Conservation (phyloP, 441 rosid species). For the Euphorbia neoarborescens region DNA sequence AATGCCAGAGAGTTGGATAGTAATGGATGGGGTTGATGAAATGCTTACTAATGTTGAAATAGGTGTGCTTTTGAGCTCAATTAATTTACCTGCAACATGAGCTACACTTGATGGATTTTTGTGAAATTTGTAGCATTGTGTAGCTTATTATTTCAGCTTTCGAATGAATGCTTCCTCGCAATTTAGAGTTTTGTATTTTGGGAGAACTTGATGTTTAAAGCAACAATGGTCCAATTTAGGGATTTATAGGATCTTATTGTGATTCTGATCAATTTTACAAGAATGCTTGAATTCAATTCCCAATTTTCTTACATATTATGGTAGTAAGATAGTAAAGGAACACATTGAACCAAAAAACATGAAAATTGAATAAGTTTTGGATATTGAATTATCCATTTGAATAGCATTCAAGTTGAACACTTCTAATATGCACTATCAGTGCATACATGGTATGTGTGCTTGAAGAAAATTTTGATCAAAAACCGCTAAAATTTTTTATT, state of each 20-base stretch:
- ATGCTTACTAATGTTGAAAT: conserved; percentile 20
- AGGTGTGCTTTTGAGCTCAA: conserved; percentile 62
- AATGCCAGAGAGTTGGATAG: conserved; percentile 11
- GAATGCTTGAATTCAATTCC: conserved; percentile 18
- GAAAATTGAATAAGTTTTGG: conserved; percentile 24
- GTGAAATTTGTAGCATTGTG: conserved; percentile 20
- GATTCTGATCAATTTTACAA: conserved; percentile 20
- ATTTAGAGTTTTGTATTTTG: neutral
- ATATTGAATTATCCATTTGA: neutral
- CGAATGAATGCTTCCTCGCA: conserved; percentile 17
- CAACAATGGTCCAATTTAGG: conserved; percentile 40
- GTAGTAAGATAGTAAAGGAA: conserved; percentile 26
- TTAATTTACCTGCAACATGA: conserved; percentile 31
- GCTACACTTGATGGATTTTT: conserved; percentile 19
- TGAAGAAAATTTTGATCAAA: neutral
- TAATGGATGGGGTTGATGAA: conserved; percentile 20
- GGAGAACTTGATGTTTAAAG: conserved; percentile 30
- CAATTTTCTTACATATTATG: neutral
- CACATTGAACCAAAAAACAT: conserved; percentile 20
- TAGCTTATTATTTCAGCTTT: conserved; percentile 48
- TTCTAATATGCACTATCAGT: neutral
- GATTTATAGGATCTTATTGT: conserved; percentile 24
- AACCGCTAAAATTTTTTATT: neutral
- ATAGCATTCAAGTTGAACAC: conserved; percentile 34
- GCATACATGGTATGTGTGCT: conserved; percentile 3